Evolutionary conservation across 495 filamentous ascomycete species (phyloP), one percentile per base, ranked within the genome.

Genomic region (Hypomontagnella submonticulosa): DNA sequence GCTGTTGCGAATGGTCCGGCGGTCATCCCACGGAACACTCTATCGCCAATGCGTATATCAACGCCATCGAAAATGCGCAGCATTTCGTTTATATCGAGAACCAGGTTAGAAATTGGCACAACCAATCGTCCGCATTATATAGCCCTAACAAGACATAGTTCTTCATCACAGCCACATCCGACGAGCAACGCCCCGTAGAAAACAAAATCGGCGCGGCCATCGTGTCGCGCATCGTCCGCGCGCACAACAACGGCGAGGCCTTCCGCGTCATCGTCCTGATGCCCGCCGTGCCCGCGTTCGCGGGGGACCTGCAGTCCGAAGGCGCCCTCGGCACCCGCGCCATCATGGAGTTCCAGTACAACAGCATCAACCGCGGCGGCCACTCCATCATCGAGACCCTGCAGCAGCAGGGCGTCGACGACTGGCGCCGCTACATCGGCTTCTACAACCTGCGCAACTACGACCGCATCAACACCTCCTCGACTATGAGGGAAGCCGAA

Each of bases 81-180:
- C 91, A 97, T 73, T 97, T 91, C 67, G 76, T 97, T 36, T 97
- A 97, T 76, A 97, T 97, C 13, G 93, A 97, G 77, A 97, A 97
- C 68, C 93, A 97, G 74, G 79, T 79, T 49, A 13, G 71, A 2
- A 47, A 11, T 9, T 16, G 0, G 10, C 34, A 11, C 23, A 47
- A 7, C 27, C 4, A 16, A 11, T 6, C 4, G 12, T 33, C 23
- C 1, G 4, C 12, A 7, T 3, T 37, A 8, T 6, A 37, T 27
- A 27, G 13, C 71, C n/a, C n/a, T 73, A 66, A 73, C 37, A 30
- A 7, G 10, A 6, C 6, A 12, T 16, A 82, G 76, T 97, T 97
- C 83, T 97, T 97, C 81, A 97, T 97, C 78, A 97, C 93, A 0
- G 92, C 93, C 2, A 96, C 92, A 0, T 83, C 82, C 12, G 83